Evolutionary conservation across 768 basidiomycete genomes (phyloP), one percentile per base, ranked within the genome.

Genomic region (Rossbeevera mucosa): DNA sequence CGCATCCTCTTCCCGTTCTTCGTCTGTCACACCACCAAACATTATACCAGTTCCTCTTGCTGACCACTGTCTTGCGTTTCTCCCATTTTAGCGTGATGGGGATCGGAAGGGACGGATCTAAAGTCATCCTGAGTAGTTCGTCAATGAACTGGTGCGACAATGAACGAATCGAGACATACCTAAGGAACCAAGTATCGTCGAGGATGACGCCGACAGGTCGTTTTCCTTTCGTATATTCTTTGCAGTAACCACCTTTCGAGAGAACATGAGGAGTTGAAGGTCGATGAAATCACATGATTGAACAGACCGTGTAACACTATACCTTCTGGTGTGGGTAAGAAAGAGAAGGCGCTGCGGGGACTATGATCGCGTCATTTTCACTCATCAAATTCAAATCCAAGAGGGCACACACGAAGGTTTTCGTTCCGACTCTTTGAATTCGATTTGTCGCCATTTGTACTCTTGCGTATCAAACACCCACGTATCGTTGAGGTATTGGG

Each of bases 11-110:
- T 79, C 78, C 18, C 76, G 82, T 59, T 95, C 93, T 54, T 92
- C 88, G 54, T 96, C 93, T 4, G 82, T 86, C 0, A 95, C 93
- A 3, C 85, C 93, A 12, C 93, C 93, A 63, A 94, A 96, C 46
- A 93, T 65, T 2, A 96, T 72, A 1, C 92, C 91, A 50, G 80
- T 83, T 22, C 71, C 74, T 59, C 83, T 86, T 20, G 78, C 68
- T 0, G 66, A 48, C 93, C 93, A 95, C 86, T 2, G 82, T 84
- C 67, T 92, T 93, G 21, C 88, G 79, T 50, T 82, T 81, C 63
- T 94, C 92, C 93, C 93, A 95, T 67, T 92, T 94, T 44, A 87
- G 65, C 16, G 72, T 68, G 5, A 84, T 65, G 5, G 77, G 55
- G 12, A 26, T 59, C 5, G 58, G 46, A 46, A 68, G 56, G 6